A percentile compares a stretch with the other conserved stretches of the same genome.
phyloP scores from a whole-genome alignment of 78 protist genomes.

The Parvularia atlantis region DNA sequence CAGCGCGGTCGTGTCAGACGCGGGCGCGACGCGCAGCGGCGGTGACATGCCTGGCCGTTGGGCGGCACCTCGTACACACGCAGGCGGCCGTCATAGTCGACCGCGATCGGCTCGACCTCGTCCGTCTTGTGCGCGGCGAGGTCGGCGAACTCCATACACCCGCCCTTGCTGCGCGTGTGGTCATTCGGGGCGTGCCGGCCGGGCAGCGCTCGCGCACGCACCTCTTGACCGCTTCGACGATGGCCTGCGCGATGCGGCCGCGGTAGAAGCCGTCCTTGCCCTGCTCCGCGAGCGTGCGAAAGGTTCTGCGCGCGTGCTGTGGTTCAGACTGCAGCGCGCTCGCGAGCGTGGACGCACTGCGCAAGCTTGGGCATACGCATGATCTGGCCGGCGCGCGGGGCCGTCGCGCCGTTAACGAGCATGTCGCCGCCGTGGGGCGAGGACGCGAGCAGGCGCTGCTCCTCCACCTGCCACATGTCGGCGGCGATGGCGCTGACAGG shows the following conservation, averaged over 20 bases:
- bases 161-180: slow-evolving; percentile 27
- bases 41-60: slow-evolving; percentile 68
- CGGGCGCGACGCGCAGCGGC: too few relatives aligned
- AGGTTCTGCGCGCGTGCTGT: slow-evolving; percentile 1
- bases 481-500: slow-evolving; percentile 30
- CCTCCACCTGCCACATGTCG: background rate
- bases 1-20: too few relatives aligned
- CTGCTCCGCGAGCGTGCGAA: slow-evolving; percentile 22
- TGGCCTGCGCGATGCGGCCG: slow-evolving; percentile 58
- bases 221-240: slow-evolving; percentile 29
- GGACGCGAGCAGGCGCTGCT: background rate
- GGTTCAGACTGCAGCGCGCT: too few relatives aligned
- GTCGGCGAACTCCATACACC: background rate
- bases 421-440: slow-evolving; percentile 16
- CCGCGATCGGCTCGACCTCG: background rate
- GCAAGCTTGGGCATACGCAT: slow-evolving; percentile 39
- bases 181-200: too few relatives aligned
- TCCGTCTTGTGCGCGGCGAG: background rate
- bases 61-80: slow-evolving; percentile 64
- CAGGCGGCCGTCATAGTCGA: slow-evolving; percentile 2
- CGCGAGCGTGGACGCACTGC: too few relatives aligned
- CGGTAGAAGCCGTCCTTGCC: slow-evolving; percentile 51
- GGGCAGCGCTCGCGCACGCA: too few relatives aligned
- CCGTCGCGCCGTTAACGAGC: slow-evolving; percentile 12
- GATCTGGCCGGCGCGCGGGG: slow-evolving; percentile 58